Evolutionary conservation across 768 basidiomycete genomes (phyloP).

Genomic region (Termitomyces sp.): DNA sequence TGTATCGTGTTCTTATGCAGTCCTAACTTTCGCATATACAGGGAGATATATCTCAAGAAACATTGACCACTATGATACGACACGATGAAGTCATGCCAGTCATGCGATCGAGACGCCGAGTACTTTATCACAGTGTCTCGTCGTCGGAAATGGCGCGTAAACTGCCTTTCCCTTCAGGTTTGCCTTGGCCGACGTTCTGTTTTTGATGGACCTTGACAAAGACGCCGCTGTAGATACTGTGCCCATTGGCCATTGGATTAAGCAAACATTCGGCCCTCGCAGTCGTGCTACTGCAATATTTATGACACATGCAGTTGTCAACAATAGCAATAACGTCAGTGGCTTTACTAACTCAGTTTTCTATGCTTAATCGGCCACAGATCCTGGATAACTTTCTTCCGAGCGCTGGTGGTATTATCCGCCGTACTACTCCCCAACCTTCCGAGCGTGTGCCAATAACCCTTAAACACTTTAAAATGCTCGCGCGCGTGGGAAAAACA

Average conservation of each 20-base stretch:
- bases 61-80: conserved; percentile 67
- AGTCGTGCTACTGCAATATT: conserved; percentile 61
- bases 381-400: conserved; percentile 43
- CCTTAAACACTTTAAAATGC: conserved; percentile 70
- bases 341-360: neutral
- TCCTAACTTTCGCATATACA: conserved; percentile 19
- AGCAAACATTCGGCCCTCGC: conserved; percentile 47
- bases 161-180: conserved; percentile 57
- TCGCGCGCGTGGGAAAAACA: conserved; percentile 59
- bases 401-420: conserved; percentile 15
- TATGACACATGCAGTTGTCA: conserved; percentile 70
- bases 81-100: conserved; percentile 63
- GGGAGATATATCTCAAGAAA: conserved; percentile 72
- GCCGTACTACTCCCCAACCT: conserved; percentile 13
- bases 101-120: conserved; percentile 48
- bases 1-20: neutral
- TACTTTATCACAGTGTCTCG: conserved; percentile 36
- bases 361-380: conserved; percentile 22
- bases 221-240: conserved; percentile 38
- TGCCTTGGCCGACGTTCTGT: conserved; percentile 11
- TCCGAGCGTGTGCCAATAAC: conserved; percentile 57
- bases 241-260: conserved; percentile 58
- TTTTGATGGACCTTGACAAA: neutral
- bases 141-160: conserved; percentile 38
- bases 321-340: conserved; percentile 47